Evolutionary conservation across 108 stramenopile species (phyloP), one percentile per base, ranked within the genome.

Genomic region (Nannochloropsis gaditana): DNA sequence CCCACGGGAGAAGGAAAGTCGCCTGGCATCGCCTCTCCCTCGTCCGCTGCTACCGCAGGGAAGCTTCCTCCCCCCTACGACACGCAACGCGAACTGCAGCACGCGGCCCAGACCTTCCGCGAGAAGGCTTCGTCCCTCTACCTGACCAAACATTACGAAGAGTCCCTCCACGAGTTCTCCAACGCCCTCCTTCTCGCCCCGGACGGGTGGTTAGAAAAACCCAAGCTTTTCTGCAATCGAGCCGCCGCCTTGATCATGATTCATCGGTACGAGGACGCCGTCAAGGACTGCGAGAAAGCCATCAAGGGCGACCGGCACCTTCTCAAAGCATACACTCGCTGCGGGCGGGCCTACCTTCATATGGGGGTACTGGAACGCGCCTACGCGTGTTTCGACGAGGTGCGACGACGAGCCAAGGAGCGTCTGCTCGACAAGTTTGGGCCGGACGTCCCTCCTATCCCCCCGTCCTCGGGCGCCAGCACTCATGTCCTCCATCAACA

Each of bases 241-340:
- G 89, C 86, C 8, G 87, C 87, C 21, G 86, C 89, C 3, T 21
- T 43, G 43, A 81, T 80, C 45, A 87, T 82, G 85, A 81, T 84
- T 31, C 43, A 41, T 9, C 9, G 31, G 43, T 83, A 79, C 43
- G 87, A 85, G 44, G 85, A 88, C 21, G 89, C 89, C 19, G 45
- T 88, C 45, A n/a, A 45, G 47, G 87, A 90, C 80, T 87, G 89
- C 87, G 83, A 89, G 44, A 41, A 19, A 41, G 89, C 89, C 21
- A 83, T 84, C 11, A 21, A 81, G 21, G 42, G 86, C 9, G 82
- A 86, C 50, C 84, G 86, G 31, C 15, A 83, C 31, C 47, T 84
- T 17, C 41, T 45, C 44, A 86, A 87, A 86, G 86, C 86, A 1
- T 86, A 89, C 89, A 83, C 47, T 50, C 47, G 47, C 11, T 50